These are phyloP conservation scores for Clitopilus passeckerianus DNA, from an alignment of 768 basidiomycete species.

Conservation along the genomic window DNA sequence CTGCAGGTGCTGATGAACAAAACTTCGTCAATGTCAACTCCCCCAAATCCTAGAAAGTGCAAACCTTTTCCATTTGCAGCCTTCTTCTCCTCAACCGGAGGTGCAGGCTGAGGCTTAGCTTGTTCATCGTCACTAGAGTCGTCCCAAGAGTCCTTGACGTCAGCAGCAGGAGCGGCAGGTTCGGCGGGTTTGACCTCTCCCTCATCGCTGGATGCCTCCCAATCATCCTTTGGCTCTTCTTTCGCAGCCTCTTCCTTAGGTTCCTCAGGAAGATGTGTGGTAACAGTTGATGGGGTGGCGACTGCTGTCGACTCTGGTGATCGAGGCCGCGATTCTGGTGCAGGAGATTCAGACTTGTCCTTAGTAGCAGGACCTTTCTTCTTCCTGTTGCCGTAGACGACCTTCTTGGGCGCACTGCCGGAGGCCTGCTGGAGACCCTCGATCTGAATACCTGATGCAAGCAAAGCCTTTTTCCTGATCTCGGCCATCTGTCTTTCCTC, in stretches of 20 bases:
- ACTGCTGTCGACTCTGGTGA: slow-evolving; percentile 38
- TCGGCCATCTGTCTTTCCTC: slow-evolving; percentile 90
- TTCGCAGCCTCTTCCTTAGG: slow-evolving; percentile 11
- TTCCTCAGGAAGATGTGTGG: background rate
- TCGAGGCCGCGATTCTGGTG: slow-evolving; percentile 48
- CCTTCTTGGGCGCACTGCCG: slow-evolving; percentile 53
- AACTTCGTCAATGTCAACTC: too few relatives aligned
- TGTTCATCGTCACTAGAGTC: slow-evolving; percentile 57
- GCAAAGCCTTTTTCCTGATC: slow-evolving; percentile 82
- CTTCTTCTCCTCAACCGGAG: slow-evolving; percentile 6
- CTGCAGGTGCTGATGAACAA: slow-evolving; percentile 5
- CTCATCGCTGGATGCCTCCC: slow-evolving; percentile 14
- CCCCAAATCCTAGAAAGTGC: background rate
- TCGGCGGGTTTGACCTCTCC: slow-evolving; percentile 25
- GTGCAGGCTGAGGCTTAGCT: slow-evolving; percentile 16
- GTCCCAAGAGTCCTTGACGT: slow-evolving; percentile 52
- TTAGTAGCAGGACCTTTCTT: slow-evolving; percentile 57
- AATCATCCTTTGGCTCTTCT: slow-evolving; percentile 38
- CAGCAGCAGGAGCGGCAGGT: slow-evolving; percentile 11
- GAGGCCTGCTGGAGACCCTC: slow-evolving; percentile 75
- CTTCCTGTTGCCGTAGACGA: slow-evolving; percentile 80
- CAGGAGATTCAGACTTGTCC: slow-evolving; percentile 40
- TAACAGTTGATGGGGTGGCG: slow-evolving; percentile 7
- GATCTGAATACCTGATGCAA: slow-evolving; percentile 85
- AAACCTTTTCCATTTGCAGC: background rate